These are phyloP conservation scores for Globisporangium cederbergense DNA, from an alignment of 352 stramenopile genomes.

Conservation along the genomic window DNA sequence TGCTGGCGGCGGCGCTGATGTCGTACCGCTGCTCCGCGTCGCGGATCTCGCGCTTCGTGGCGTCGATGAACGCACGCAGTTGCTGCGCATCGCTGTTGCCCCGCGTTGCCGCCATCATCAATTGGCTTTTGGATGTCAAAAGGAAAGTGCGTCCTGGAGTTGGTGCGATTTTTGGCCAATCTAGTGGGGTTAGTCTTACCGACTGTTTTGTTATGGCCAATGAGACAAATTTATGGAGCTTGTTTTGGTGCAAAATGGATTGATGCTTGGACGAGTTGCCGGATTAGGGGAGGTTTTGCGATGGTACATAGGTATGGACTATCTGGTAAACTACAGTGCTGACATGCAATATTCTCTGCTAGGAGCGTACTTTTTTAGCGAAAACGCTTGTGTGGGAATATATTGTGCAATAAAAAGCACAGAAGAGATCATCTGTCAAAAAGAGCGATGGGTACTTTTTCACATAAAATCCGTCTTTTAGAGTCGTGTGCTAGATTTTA, in stretches of 20 bases:
- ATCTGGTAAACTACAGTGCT: background rate
- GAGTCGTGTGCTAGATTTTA: background rate
- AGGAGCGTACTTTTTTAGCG: background rate
- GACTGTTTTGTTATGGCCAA: background rate
- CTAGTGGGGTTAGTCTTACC: background rate
- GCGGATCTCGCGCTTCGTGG: slow-evolving; percentile 39
- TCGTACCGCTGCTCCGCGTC: slow-evolving; percentile 51
- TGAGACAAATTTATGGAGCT: background rate
- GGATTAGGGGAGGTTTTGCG: background rate
- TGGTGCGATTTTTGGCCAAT: background rate
- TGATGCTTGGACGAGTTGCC: slow-evolving; percentile 6
- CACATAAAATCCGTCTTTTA: background rate
- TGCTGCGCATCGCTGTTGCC: slow-evolving; percentile 22
- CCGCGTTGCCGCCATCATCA: background rate
- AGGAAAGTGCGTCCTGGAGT: background rate
- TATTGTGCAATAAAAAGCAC: background rate
- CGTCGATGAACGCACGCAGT: slow-evolving; percentile 49
- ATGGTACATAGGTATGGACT: too few relatives aligned
- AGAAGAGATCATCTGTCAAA: background rate
- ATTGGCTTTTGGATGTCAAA: background rate
- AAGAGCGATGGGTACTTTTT: too few relatives aligned
- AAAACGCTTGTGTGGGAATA: slow-evolving; percentile 1
- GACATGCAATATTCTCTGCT: background rate
- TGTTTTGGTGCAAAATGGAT: slow-evolving; percentile 2
- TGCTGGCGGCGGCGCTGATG: slow-evolving; percentile 21